phyloP scores from a whole-genome alignment of 1,139 yeast species.

The Diutina siamensis region DNA sequence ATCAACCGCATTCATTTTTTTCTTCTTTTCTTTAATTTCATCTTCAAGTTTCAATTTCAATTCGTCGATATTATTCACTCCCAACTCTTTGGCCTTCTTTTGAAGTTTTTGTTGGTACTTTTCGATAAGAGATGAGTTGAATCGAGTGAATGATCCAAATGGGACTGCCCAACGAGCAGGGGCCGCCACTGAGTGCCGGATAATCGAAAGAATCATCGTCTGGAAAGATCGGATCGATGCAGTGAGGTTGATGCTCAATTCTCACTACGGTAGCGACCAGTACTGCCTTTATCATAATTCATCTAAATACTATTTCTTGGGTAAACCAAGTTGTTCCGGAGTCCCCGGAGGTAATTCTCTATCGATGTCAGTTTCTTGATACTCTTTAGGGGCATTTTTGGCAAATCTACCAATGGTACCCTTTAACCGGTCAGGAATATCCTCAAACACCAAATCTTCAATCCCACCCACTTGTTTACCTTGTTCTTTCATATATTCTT shows the following conservation, averaged over 20 bases:
- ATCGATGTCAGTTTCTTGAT: neutral
- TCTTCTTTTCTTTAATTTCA: conserved; percentile 44
- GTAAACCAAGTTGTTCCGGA: too few relatives aligned
- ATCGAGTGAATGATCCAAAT: neutral
- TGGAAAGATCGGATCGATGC: too few relatives aligned
- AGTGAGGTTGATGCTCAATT: too few relatives aligned
- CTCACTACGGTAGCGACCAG: too few relatives aligned
- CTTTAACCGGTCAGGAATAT: conserved; percentile 57
- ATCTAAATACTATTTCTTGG: too few relatives aligned
- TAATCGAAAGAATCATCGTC: neutral
- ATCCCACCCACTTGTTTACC: conserved; percentile 64
- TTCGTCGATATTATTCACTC: conserved; percentile 41
- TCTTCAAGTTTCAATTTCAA: conserved; percentile 53
- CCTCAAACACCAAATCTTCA: conserved; percentile 58
- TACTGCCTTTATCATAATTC: too few relatives aligned
- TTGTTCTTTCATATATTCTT: conserved; percentile 64
- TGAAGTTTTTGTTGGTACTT: conserved; percentile 23
- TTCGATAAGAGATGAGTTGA: conserved; percentile 1
- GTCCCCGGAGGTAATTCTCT: conserved; percentile 1
- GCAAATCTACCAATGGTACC: conserved; percentile 50
- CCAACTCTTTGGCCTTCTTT: conserved; percentile 26
- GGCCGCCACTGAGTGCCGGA: neutral
- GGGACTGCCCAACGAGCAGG: neutral
- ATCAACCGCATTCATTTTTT: conserved; percentile 49
- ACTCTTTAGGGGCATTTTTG: conserved; percentile 42